Evolutionary conservation across 106 monocot species (phyloP).

Genomic region (Platanthera zijinensis): DNA sequence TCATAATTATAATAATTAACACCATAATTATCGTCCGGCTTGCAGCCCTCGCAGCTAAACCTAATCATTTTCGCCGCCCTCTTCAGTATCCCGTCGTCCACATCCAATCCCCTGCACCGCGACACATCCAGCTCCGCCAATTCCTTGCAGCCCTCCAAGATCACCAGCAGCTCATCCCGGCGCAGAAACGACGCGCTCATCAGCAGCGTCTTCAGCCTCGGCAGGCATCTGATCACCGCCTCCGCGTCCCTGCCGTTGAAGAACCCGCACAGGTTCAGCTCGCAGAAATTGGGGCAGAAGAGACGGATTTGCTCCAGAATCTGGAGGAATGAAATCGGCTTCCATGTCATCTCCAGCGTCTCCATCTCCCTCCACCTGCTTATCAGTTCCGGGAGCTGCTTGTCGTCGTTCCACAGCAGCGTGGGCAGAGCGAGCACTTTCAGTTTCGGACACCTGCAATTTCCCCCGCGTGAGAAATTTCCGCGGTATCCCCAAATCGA

Average conservation of each 20-base stretch:
- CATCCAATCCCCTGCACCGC: slow-evolving; percentile 8
- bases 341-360: slow-evolving; percentile 2
- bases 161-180: slow-evolving; percentile 1
- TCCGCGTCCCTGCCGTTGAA: slow-evolving; percentile 2
- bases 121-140: slow-evolving; percentile 1
- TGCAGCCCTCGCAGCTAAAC: not conserved
- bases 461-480: no score
- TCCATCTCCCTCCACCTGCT: slow-evolving; percentile 9
- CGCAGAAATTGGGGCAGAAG: slow-evolving; percentile 2
- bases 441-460: slow-evolving; percentile 8
- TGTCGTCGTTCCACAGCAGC: not conserved
- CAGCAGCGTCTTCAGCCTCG: slow-evolving; percentile 2
- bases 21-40: not conserved
- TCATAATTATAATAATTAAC: not conserved
- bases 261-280: slow-evolving; percentile 5
- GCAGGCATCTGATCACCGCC: slow-evolving; percentile 2
- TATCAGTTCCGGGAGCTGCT: slow-evolving; percentile 6
- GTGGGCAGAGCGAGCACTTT: not conserved
- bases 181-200: slow-evolving; percentile 2
- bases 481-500: no score
- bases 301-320: slow-evolving; percentile 3
- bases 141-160: slow-evolving; percentile 5
- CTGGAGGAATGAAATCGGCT: slow-evolving; percentile 4
- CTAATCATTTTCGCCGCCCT: not conserved
- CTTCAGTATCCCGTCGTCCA: not conserved